These are phyloP conservation scores for Begonia masoniana DNA, from an alignment of 306 rosid species.

Conservation along the genomic window DNA sequence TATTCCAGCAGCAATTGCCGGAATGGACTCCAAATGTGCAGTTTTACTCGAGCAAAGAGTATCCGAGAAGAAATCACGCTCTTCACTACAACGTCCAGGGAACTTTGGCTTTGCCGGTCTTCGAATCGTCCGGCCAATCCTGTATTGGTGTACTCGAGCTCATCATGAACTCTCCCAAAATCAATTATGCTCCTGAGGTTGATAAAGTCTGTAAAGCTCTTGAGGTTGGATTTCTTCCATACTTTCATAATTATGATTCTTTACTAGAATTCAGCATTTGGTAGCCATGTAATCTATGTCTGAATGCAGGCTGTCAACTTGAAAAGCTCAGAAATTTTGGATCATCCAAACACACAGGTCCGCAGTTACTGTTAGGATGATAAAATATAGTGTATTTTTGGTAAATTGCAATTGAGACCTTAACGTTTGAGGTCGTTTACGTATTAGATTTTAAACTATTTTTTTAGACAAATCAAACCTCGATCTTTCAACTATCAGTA, in stretches of 20 bases:
- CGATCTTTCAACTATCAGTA: too few species aligned
- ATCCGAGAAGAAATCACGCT: slow-evolving; percentile 55
- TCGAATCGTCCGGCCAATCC: slow-evolving; percentile 49
- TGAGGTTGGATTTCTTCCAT: slow-evolving; percentile 37
- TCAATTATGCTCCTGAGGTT: slow-evolving; percentile 72
- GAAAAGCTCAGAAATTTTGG: slow-evolving; percentile 57
- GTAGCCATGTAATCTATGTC: not conserved
- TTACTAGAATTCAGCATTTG: not conserved
- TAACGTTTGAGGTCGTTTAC: too few species aligned
- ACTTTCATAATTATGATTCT: slow-evolving; percentile 4
- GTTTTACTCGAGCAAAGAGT: slow-evolving; percentile 56
- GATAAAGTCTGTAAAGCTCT: slow-evolving; percentile 82
- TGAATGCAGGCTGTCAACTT: slow-evolving; percentile 58
- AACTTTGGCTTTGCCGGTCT: slow-evolving; percentile 62
- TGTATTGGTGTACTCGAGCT: slow-evolving; percentile 74
- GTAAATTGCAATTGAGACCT: too few species aligned
- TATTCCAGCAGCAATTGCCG: slow-evolving; percentile 50
- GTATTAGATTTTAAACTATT: too few species aligned
- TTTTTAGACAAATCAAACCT: too few species aligned
- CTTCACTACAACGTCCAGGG: slow-evolving; percentile 63
- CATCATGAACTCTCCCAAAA: slow-evolving; percentile 57
- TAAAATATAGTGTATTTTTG: too few species aligned
- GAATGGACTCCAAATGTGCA: slow-evolving; percentile 90
- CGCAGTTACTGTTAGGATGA: slow-evolving; percentile 7
- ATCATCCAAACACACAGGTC: slow-evolving; percentile 51